Evolutionary conservation across 176 grass and related monocot genomes (phyloP), one percentile per base, ranked within the genome.

Genomic region (Miscanthus lutarioriparius): DNA sequence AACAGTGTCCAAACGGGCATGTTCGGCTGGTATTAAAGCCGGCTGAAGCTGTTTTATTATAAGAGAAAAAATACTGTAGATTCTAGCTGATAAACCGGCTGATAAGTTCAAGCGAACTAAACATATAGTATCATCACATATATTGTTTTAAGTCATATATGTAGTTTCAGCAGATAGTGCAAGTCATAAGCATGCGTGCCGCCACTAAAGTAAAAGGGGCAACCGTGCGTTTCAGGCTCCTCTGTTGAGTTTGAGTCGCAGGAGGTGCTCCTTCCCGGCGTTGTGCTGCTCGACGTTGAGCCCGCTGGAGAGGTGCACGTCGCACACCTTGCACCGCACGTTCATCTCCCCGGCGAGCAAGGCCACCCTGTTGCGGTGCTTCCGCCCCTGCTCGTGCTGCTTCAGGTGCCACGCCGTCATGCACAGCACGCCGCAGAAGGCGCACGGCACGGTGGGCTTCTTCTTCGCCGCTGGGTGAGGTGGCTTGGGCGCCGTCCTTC

Each of bases 221-320:
- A 2, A 3, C 66, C 39, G 22, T 23, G 37, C 56, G 70, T 58
- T 56, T 73, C 80, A 89, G 77, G 87, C 23, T 61, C 69, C n/a
- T 62, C 5, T 49, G 63, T 25, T 40, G 45, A 86, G n/a, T 40
- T 32, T 49, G 43, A 86, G 25, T 33, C 54, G 88, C 22, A 17
- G 54, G 25, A 56, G 79, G 32, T 86, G 78, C 7, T 73, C 73
- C 88, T 73, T 90, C 19, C 88, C 83, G 54, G 73, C 27, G 66
- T 30, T 37, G 88, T 86, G 83, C 88, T 90, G 66, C 88, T 20
- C 0, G 56, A 90, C 56, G 67, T 90, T 90, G 66, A 82, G 56
- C 35, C 20, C 12, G 45, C 73, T 22, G 75, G 59, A 66, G 74
- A 90, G 79, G 54, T 39, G 64, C 56, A 90, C 88, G 45, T 90